A percentile compares a stretch with the other conserved stretches of the same genome.
These are phyloP conservation scores for Aureobasidium sp. DNA, from an alignment of 2,329 filamentous ascomycete genomes.

Conservation along the genomic window DNA sequence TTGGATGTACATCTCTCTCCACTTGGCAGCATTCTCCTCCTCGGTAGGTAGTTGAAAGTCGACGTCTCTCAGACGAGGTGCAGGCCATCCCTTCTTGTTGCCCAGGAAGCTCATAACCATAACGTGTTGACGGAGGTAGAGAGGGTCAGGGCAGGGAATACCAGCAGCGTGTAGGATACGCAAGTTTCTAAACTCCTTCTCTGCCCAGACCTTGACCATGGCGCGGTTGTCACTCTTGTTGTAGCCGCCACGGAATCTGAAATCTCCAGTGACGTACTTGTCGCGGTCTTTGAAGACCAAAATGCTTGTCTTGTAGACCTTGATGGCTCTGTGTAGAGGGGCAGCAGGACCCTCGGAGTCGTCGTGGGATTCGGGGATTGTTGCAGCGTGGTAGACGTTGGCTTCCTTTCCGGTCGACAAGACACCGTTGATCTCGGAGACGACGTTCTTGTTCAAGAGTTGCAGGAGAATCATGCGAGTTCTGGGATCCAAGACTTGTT, in stretches of 20 bases:
- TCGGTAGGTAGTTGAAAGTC: conserved; percentile 53
- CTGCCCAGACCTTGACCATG: conserved; percentile 98
- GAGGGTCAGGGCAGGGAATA: conserved; percentile 84
- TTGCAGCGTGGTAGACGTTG: conserved; percentile 90
- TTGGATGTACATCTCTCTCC: conserved; percentile 73
- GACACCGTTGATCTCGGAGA: conserved; percentile 89
- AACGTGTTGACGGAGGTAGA: conserved; percentile 87
- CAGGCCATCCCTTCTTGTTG: conserved; percentile 77
- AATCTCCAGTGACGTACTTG: conserved; percentile 91
- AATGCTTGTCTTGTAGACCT: conserved; percentile 98
- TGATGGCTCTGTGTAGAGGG: conserved; percentile 75
- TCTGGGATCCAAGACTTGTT: conserved; percentile 88
- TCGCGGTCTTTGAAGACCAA: conserved; percentile 97
- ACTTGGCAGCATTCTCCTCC: conserved; percentile 56
- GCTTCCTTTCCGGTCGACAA: conserved; percentile 96
- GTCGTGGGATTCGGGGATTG: conserved; percentile 49
- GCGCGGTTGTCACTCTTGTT: conserved; percentile 92
- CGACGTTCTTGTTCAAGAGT: conserved; percentile 86
- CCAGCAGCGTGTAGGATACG: conserved; percentile 74
- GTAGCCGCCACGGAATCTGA: conserved; percentile 81
- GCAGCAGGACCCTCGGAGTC: conserved; percentile 38
- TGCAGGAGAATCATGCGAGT: conserved; percentile 94
- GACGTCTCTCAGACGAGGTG: conserved; percentile 84
- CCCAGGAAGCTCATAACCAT: conserved; percentile 92
- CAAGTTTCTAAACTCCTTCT: conserved; percentile 96